These are phyloP conservation scores for Aspergillus campestris DNA, from an alignment of 495 filamentous ascomycete genomes.

Conservation along the genomic window DNA sequence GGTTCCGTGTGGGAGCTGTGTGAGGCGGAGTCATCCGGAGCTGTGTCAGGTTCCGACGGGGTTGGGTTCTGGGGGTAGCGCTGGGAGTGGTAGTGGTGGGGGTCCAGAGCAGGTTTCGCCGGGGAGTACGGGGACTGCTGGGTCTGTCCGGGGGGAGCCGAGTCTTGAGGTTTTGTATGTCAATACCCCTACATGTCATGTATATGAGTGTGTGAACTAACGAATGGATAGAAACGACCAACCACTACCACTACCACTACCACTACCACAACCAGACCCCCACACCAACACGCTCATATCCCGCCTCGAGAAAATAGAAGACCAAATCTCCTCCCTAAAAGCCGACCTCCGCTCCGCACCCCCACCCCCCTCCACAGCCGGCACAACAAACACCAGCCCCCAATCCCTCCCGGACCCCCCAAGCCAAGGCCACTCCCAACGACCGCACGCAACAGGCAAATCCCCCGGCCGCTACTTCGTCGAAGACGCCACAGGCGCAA, in stretches of 20 bases:
- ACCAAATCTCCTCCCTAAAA: conserved; percentile 15
- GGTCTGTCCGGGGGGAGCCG: too few relatives aligned
- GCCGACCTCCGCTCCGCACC: conserved; percentile 7
- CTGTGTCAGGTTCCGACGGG: conserved; percentile 35
- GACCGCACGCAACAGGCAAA: neutral
- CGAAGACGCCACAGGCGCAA: conserved; percentile 20
- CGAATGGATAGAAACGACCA: neutral
- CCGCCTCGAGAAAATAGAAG: conserved; percentile 13
- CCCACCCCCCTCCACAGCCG: neutral
- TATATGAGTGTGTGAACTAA: neutral
- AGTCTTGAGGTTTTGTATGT: conserved; percentile 2
- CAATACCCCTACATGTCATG: neutral
- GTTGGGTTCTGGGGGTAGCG: neutral
- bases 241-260: neutral
- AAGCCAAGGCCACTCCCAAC: too few relatives aligned
- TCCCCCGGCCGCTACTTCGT: conserved; percentile 14
- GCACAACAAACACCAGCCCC: neutral
- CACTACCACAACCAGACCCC: conserved; percentile 1
- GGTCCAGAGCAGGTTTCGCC: too few relatives aligned
- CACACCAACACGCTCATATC: conserved; percentile 6
- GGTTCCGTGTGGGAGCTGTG: conserved; percentile 54
- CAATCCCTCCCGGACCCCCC: neutral
- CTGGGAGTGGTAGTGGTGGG: neutral
- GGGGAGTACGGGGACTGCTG: too few relatives aligned
- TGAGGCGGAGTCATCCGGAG: conserved; percentile 52